Percentiles rank a stretch among this genome's conserved stretches.
Evolutionary conservation across 106 monocot species (phyloP).

Genomic region (Acorus calamus): DNA sequence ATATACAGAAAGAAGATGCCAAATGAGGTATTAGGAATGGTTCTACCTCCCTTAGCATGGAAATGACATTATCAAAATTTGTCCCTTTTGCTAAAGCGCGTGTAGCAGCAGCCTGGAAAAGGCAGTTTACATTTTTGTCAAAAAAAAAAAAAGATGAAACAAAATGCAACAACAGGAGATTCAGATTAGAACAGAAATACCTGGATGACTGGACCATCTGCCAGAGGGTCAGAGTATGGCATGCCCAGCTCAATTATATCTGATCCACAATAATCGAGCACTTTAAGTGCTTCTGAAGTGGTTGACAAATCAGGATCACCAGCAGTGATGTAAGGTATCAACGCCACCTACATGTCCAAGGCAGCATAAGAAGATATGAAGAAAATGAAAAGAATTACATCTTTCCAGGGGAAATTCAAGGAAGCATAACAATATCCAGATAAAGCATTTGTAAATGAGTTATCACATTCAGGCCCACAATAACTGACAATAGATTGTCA

Average conservation of each 20-base stretch:
- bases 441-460: too few relatives aligned
- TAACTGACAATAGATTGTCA: too few relatives aligned
- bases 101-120: slow-evolving; percentile 60
- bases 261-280: slow-evolving; percentile 88
- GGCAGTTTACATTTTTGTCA: neutral
- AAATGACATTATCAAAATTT: slow-evolving; percentile 56
- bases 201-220: slow-evolving; percentile 97
- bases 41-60: slow-evolving; percentile 78
- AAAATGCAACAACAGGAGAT: neutral
- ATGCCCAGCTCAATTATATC: slow-evolving; percentile 90
- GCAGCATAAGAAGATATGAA: too few relatives aligned
- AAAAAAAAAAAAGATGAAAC: neutral
- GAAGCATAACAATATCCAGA: too few relatives aligned
- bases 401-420: too few relatives aligned
- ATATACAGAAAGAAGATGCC: too few relatives aligned
- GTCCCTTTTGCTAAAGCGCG: slow-evolving; percentile 79
- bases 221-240: slow-evolving; percentile 92
- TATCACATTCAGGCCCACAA: too few relatives aligned
- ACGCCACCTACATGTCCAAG: slow-evolving; percentile 43
- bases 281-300: slow-evolving; percentile 76
- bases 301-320: slow-evolving; percentile 84
- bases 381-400: too few relatives aligned
- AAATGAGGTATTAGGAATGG: neutral
- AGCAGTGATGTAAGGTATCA: slow-evolving; percentile 89
- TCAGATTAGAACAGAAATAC: slow-evolving; percentile 13